Evolutionary conservation across 176 grass and related monocot species (phyloP).

Genomic region (Avena atlantica): DNA sequence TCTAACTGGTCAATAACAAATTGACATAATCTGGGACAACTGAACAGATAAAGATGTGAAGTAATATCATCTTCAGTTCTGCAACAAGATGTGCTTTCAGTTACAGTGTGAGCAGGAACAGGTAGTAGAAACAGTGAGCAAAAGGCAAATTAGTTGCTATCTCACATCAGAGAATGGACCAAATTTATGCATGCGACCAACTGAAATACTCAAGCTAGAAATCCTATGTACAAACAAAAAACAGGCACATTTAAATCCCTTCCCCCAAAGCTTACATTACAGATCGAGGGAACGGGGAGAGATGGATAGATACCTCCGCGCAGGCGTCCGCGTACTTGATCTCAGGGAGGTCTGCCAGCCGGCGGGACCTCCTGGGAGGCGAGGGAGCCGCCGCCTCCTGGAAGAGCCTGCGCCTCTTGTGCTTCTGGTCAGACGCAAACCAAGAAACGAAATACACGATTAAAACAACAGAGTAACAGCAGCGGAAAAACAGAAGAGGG

Average conservation of each 20-base stretch:
- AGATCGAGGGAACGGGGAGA: background rate
- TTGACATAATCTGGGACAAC: background rate
- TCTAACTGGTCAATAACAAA: background rate
- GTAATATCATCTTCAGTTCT: background rate
- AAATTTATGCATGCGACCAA: background rate
- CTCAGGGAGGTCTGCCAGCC: conserved; percentile 63
- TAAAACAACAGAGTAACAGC: no score
- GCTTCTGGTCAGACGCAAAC: conserved; percentile 53
- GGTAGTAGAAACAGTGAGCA: background rate
- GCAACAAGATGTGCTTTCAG: background rate
- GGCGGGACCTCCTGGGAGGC: conserved; percentile 66
- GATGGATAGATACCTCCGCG: conserved; percentile 48
- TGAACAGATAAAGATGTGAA: background rate
- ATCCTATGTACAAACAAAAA: background rate
- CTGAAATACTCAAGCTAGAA: background rate
- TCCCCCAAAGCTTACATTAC: background rate
- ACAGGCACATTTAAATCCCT: background rate
- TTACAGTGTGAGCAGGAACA: background rate
- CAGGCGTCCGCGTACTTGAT: conserved; percentile 49
- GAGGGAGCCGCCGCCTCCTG: conserved; percentile 31
- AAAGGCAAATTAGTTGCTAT: background rate
- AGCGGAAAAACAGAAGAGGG: no score
- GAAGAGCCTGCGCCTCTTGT: conserved; percentile 69
- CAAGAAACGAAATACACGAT: background rate
- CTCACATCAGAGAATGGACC: background rate